These are phyloP conservation scores for Trichopus zeylanicus DNA, from an alignment of 116 monocot species.

Conservation along the genomic window DNA sequence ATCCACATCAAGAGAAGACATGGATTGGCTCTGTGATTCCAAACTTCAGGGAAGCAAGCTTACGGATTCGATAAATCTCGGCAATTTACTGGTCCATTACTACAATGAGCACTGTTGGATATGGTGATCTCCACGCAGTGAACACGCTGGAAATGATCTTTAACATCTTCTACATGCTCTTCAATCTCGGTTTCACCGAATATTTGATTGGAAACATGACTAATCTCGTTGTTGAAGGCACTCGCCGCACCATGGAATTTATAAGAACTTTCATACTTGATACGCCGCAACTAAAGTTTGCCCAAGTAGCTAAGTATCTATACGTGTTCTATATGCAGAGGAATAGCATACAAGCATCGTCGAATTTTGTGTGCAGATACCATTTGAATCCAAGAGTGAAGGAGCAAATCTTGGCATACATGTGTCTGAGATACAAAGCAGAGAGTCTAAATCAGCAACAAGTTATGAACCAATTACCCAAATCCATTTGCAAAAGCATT, in stretches of 20 bases:
- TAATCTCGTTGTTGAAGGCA: slow-evolving; percentile 89
- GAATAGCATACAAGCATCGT: slow-evolving; percentile 72
- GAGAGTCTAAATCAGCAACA: slow-evolving; percentile 90
- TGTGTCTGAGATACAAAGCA: slow-evolving; percentile 85
- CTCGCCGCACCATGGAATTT: slow-evolving; percentile 90
- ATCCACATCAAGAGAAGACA: slow-evolving; percentile 72
- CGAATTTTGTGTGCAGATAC: slow-evolving; percentile 71
- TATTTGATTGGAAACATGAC: slow-evolving; percentile 98
- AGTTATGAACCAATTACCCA: slow-evolving; percentile 84
- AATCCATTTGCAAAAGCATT: slow-evolving; percentile 86
- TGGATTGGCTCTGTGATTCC: slow-evolving; percentile 87
- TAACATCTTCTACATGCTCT: slow-evolving; percentile 86
- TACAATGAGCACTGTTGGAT: slow-evolving; percentile 91
- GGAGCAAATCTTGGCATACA: slow-evolving; percentile 82
- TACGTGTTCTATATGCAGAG: slow-evolving; percentile 58
- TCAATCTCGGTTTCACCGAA: slow-evolving; percentile 80
- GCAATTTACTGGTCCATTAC: slow-evolving; percentile 90
- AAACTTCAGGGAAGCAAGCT: slow-evolving; percentile 56
- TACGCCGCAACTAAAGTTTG: too few species aligned
- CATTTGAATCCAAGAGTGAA: slow-evolving; percentile 65
- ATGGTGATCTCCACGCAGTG: slow-evolving; percentile 87
- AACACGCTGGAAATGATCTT: slow-evolving; percentile 88
- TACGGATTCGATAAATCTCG: slow-evolving; percentile 75
- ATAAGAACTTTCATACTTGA: too few species aligned
- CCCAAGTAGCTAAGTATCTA: too few species aligned